Evolutionary conservation across 2,329 filamentous ascomycete genomes (phyloP), one percentile per base, ranked within the genome.

Genomic region (Neonectria magnoliae): DNA sequence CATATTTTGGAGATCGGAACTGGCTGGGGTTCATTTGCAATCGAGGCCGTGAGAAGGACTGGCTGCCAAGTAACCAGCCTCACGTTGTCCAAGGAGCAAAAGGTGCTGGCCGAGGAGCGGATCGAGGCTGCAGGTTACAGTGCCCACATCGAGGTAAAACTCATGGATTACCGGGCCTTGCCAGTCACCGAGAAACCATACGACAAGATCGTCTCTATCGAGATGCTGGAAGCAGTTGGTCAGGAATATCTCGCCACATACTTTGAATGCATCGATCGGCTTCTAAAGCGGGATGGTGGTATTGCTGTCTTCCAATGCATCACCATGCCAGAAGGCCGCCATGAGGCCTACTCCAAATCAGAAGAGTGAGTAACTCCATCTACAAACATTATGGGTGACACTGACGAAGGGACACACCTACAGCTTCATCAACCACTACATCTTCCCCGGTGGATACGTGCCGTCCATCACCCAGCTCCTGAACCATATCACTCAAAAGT

Each of bases 181-280:
- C 83, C 86, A 1, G 75, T 83, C 0, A 86, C 88, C 0, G 80
- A 81, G 48, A 80, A 77, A 1, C 80, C 81, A 0, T 93, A 88
- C 69, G 91, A 93, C 77, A 92, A 92, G 75, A 82, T 93, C 7
- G 83, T 93, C 8, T 92, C 89, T 4, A 92, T 93, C 62, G 91
- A 93, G 75, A 93, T 93, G 91, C 81, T 93, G 22, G 91, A 93
- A 79, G 89, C 89, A 1, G 91, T 93, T 0, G 91, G 91, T 3
- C 81, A 85, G 56, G 88, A 91, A 73, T 93, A 87, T 69, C 77
- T 93, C 33, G 81, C 84, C 20, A 90, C 86, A 2, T 93, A 93
- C 74, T 93, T 93, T 74, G 79, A 81, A 18, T 87, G 86, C 68
- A 82, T 93, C 55, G 81, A 92, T 70, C 81, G 81, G 61, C 76